Conservation (phyloP, 2,329 filamentous ascomycete genomes). For the Ascochyta rabiei region DNA sequence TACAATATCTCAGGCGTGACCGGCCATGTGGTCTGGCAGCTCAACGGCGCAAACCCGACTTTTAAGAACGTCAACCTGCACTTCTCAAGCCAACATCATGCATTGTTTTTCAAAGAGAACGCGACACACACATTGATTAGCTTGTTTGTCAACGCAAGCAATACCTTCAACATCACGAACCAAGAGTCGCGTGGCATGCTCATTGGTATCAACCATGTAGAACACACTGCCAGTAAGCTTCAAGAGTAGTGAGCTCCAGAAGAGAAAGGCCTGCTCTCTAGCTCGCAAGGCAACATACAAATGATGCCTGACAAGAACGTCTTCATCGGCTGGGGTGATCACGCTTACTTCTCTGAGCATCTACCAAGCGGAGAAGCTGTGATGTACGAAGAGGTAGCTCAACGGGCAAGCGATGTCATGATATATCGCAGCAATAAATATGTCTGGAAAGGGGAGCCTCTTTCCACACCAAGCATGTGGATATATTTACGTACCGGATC, state of each 20-base stretch:
- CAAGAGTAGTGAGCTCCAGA: conserved; percentile 30
- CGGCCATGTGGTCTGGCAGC: conserved; percentile 39
- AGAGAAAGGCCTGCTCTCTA: conserved; percentile 19
- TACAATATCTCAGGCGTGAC: conserved; percentile 33
- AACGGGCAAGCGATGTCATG: conserved; percentile 31
- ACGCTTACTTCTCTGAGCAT: conserved; percentile 58
- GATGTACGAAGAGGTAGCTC: conserved; percentile 36
- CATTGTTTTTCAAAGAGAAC: conserved; percentile 47
- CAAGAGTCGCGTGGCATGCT: conserved; percentile 42
- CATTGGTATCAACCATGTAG: conserved; percentile 53
- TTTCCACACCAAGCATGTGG: conserved; percentile 24
- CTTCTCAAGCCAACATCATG: conserved; percentile 56
- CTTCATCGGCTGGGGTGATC: conserved; percentile 57
- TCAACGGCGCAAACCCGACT: conserved; percentile 37
- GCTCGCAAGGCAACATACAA: conserved; percentile 53
- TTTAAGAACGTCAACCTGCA: conserved; percentile 30
- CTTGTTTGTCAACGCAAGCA: conserved; percentile 47
- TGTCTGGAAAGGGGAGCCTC: conserved; percentile 33
- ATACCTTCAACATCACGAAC: conserved; percentile 21
- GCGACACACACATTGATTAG: conserved; percentile 30
- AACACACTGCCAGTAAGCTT: conserved; percentile 27
- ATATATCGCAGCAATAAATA: conserved; percentile 49
- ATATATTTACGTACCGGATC: conserved; percentile 5
- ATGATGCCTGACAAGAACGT: conserved; percentile 52
- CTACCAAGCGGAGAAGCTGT: conserved; percentile 44